Evolutionary conservation across 2,329 filamentous ascomycete species (phyloP).

Genomic region (Epichloe sibirici): DNA sequence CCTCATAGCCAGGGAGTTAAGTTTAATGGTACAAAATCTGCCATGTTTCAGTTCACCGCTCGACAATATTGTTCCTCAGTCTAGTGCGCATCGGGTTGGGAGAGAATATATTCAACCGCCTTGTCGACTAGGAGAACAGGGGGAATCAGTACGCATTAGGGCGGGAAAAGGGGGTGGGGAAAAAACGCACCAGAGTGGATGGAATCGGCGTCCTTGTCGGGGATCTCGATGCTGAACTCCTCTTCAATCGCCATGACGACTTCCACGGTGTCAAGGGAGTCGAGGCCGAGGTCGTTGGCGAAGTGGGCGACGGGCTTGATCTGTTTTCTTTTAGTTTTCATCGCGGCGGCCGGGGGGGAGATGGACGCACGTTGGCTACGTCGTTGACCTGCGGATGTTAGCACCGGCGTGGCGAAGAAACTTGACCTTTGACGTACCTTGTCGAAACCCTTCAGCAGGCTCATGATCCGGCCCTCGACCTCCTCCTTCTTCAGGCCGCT

Average conservation of each 20-base stretch:
- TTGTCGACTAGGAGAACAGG: slow-evolving; percentile 62
- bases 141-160: slow-evolving; percentile 4
- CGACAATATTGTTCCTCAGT: background rate
- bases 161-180: background rate
- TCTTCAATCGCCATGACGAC: slow-evolving; percentile 99
- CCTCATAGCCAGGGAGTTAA: background rate
- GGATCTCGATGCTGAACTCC: slow-evolving; percentile 85
- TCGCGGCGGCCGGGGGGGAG: background rate
- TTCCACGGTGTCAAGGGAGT: slow-evolving; percentile 96
- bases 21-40: slow-evolving; percentile 3
- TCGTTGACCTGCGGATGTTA: slow-evolving; percentile 49
- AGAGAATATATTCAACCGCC: slow-evolving; percentile 86
- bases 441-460: slow-evolving; percentile 90
- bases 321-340: slow-evolving; percentile 33
- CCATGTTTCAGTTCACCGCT: too few species aligned
- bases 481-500: slow-evolving; percentile 69
- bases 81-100: slow-evolving; percentile 79
- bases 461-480: slow-evolving; percentile 84
- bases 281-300: slow-evolving; percentile 90
- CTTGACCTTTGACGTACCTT: slow-evolving; percentile 39
- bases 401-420: background rate
- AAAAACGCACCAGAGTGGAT: slow-evolving; percentile 76
- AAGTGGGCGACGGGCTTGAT: slow-evolving; percentile 81
- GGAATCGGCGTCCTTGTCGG: slow-evolving; percentile 88
- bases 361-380: slow-evolving; percentile 42